Conservation (phyloP, 768 basidiomycete species). For the Pleurotus djamor region DNA sequence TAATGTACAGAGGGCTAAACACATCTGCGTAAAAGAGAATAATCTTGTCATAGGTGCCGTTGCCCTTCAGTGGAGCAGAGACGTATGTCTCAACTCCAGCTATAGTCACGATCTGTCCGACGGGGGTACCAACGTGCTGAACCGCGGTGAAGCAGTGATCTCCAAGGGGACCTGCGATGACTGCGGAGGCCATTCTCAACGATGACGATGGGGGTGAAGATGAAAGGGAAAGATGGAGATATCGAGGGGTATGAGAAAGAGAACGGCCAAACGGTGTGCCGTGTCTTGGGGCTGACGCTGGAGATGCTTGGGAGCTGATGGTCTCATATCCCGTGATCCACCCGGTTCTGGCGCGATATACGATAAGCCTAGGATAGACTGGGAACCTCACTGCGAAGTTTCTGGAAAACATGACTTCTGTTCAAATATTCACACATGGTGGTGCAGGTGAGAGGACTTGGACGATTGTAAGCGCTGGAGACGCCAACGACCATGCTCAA, state of each 20-base stretch:
- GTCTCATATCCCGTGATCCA: neutral
- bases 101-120: conserved; percentile 36
- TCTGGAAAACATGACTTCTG: too few species aligned
- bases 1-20: conserved; percentile 56
- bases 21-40: conserved; percentile 60
- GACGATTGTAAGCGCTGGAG: too few species aligned
- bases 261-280: neutral
- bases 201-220: too few species aligned
- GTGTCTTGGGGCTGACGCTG: neutral
- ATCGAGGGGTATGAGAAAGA: neutral
- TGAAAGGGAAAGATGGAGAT: neutral
- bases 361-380: too few species aligned
- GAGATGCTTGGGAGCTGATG: neutral
- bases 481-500: too few species aligned
- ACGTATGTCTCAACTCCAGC: conserved; percentile 52
- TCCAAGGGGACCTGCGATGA: conserved; percentile 41
- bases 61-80: conserved; percentile 35
- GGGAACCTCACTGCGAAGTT: too few species aligned
- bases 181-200: conserved; percentile 16
- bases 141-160: conserved; percentile 54
- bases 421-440: too few species aligned
- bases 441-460: too few species aligned
- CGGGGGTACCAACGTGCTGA: conserved; percentile 47
- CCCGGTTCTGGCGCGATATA: neutral
- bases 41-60: conserved; percentile 32